Evolutionary conservation across 2,329 filamentous ascomycete genomes (phyloP), one percentile per base, ranked within the genome.

Genomic region (Allantophomopsis cytisporea): DNA sequence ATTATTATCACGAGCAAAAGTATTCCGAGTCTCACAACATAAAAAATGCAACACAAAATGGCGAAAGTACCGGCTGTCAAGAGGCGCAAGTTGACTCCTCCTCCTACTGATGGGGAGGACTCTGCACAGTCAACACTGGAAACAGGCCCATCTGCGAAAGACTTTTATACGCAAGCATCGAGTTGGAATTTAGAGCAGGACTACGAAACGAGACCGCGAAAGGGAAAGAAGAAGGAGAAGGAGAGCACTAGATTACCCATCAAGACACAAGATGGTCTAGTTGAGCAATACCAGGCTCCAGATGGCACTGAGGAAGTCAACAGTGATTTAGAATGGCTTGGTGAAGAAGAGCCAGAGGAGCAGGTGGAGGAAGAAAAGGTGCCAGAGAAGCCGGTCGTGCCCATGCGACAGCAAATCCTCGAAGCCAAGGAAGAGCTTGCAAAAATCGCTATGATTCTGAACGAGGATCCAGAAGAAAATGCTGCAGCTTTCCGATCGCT

Each of bases 401-500:
- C 87, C 1, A 68, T 81, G 46, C 73, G 80, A 42, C 75, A 94
- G 53, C 84, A 94, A 59, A 83, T 98, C 37, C 51, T 84, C 17
- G 75, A 83, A 45, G 87, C 88, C 8, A 94, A 98, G 58, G 91
- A 96, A 56, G 88, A 96, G 54, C 64, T 98, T 41, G 89, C 91
- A 15, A 80, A 80, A 50, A 73, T 93, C 43, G 91, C 88, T 2
- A 70, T 72, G 36, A 64, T 80, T 38, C 71, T 98, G 53, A 95
- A 91, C 51, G 88, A 96, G 57, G 80, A 91, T 45, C 91, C 91
- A 0, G 93, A 98, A 56, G 89, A 95, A 56, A 79, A 98, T 57
- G 73, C 81, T 32, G 76, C 77, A 34, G 75, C 79, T 15, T 80
- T 96, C 64, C 88, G 84, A 57, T 73, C 74, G 4, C 64, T 96